These are phyloP conservation scores for Nitzschia sp. DNA, from an alignment of 108 stramenopile genomes.

Conservation along the genomic window DNA sequence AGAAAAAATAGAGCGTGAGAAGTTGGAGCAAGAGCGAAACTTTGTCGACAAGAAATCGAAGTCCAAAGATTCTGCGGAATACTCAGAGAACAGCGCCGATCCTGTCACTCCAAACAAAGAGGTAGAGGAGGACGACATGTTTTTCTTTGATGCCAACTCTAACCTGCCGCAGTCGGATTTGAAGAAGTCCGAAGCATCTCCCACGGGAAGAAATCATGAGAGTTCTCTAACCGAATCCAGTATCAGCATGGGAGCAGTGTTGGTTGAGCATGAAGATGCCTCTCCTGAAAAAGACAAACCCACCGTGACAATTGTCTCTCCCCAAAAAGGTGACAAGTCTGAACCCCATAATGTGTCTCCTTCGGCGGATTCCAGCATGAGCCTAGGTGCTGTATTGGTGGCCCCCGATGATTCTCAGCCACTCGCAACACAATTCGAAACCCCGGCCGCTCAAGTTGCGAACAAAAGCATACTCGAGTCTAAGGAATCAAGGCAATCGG, in stretches of 20 bases:
- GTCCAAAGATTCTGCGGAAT: slow-evolving; percentile 4
- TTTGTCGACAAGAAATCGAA: not conserved
- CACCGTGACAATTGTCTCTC: not conserved
- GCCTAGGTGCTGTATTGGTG: not conserved
- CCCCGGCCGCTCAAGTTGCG: not conserved
- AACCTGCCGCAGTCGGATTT: slow-evolving; percentile 1
- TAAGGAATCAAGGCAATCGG: slow-evolving; percentile 4
- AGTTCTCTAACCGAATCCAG: not conserved
- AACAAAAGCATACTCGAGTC: not conserved
- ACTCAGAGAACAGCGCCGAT: not conserved
- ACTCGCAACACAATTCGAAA: too few relatives aligned
- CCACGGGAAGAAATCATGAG: not conserved
- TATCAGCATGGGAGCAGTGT: not conserved
- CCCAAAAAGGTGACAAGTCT: not conserved
- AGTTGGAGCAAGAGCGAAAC: slow-evolving; percentile 12
- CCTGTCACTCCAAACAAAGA: not conserved
- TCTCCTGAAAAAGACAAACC: not conserved
- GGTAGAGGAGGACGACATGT: not conserved
- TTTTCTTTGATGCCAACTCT: slow-evolving; percentile 9
- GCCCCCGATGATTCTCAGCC: too few relatives aligned
- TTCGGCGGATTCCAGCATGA: not conserved
- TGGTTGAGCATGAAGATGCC: not conserved
- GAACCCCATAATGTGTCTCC: not conserved
- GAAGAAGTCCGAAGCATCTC: not conserved
- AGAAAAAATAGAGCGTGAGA: slow-evolving; percentile 8